A percentile compares a stretch with the other conserved stretches of the same genome.
phyloP scores from a whole-genome alignment of 2,329 filamentous ascomycete genomes.

The Ophiocordyceps sinensis region DNA sequence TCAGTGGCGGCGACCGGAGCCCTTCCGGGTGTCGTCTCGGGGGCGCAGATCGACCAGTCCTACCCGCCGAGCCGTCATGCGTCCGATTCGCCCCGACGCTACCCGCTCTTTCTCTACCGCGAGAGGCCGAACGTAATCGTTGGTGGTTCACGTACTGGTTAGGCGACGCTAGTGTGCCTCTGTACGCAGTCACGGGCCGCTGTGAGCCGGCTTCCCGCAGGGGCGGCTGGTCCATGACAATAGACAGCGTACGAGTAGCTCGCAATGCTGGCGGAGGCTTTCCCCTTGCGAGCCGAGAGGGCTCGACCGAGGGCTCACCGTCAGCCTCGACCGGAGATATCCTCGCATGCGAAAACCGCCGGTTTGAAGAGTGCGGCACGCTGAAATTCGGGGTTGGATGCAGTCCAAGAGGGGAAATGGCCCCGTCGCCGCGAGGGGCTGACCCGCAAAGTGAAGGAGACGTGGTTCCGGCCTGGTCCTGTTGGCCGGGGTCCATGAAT shows the following conservation, averaged over 20 bases:
- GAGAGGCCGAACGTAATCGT: conserved; percentile 1
- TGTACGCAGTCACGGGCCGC: conserved; percentile 14
- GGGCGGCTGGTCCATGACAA: conserved; percentile 39
- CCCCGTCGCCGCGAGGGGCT: conserved; percentile 2
- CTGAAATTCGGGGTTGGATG: conserved; percentile 36
- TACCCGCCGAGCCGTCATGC: conserved; percentile 5
- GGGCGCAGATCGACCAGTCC: neutral
- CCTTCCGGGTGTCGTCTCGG: neutral
- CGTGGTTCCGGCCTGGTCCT: neutral
- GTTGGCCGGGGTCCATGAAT: conserved; percentile 20
- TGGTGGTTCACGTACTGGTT: neutral
- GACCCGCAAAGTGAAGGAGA: conserved; percentile 4
- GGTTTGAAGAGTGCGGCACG: conserved; percentile 29
- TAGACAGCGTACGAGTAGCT: conserved; percentile 36
- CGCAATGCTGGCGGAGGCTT: conserved; percentile 31
- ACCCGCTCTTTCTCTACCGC: neutral
- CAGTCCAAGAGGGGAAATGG: conserved; percentile 4
- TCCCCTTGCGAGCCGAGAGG: conserved; percentile 14
- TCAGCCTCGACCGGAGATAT: conserved; percentile 8
- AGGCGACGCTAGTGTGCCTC: conserved; percentile 1
- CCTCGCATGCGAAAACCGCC: conserved; percentile 28
- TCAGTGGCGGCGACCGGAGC: neutral
- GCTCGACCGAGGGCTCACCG: conserved; percentile 3
- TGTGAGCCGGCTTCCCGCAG: conserved; percentile 16
- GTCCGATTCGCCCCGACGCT: conserved; percentile 1